These are phyloP conservation scores for Nitzschia putrida DNA, from an alignment of 108 stramenopile genomes.

Conservation along the genomic window DNA sequence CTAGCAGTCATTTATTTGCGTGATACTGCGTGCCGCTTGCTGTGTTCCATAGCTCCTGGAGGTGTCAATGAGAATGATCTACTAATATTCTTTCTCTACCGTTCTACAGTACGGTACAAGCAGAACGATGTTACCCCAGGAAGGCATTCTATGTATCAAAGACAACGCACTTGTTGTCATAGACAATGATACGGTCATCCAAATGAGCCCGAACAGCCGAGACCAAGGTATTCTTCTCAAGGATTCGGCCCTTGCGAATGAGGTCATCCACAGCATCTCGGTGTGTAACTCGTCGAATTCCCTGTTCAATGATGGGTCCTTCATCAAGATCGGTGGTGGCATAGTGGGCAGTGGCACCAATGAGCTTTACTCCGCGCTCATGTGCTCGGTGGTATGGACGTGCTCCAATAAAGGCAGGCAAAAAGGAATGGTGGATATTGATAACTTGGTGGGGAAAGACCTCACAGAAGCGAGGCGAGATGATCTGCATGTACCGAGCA, in stretches of 20 bases:
- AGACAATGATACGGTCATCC: constrained; percentile 78
- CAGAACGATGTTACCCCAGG: neutral
- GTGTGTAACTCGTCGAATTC: constrained; percentile 51
- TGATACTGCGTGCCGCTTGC: too few species aligned
- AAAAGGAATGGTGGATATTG: constrained; percentile 89
- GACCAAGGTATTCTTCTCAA: constrained; percentile 76
- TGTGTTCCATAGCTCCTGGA: too few species aligned
- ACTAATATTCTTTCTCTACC: too few species aligned
- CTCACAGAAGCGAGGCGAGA: constrained; percentile 65
- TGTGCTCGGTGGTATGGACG: constrained; percentile 79
- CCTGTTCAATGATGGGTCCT: constrained; percentile 88
- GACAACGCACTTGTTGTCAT: constrained; percentile 84
- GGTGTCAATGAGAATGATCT: too few species aligned
- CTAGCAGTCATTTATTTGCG: too few species aligned
- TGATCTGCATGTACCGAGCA: constrained; percentile 88
- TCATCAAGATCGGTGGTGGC: constrained; percentile 80
- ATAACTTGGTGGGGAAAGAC: constrained; percentile 65
- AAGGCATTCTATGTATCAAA: constrained; percentile 49
- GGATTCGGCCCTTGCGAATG: constrained; percentile 75
- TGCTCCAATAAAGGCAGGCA: constrained; percentile 81
- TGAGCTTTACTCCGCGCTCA: constrained; percentile 85
- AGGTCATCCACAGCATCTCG: constrained; percentile 78
- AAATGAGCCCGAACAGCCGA: constrained; percentile 78
- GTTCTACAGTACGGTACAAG: too few species aligned
- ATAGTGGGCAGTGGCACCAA: constrained; percentile 86